Evolutionary conservation across 2,329 filamentous ascomycete genomes (phyloP).

Genomic region (Botryosphaeria dothidea): DNA sequence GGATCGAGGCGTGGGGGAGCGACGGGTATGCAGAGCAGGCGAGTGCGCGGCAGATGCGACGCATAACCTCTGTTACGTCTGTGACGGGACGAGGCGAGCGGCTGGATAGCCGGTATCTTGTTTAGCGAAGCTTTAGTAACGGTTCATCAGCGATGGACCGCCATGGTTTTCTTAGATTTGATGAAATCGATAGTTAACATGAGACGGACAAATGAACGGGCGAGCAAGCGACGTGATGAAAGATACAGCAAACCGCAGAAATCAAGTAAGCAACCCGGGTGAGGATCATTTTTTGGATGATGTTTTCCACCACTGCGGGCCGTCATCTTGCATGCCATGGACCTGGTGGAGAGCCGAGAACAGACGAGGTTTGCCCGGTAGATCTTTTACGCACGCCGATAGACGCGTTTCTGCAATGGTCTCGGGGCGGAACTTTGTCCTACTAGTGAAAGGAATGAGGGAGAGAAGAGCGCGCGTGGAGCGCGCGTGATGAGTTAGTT

Average conservation of each 20-base stretch:
- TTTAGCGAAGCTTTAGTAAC: background rate
- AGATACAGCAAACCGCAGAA: background rate
- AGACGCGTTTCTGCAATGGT: background rate
- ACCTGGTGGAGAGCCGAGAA: background rate
- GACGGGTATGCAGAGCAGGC: background rate
- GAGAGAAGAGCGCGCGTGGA: background rate
- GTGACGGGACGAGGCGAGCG: background rate
- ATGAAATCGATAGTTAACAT: slow-evolving; percentile 2
- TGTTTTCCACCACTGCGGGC: background rate
- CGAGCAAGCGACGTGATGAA: background rate
- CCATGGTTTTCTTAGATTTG: background rate
- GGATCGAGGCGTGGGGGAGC: no score
- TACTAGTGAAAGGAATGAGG: background rate
- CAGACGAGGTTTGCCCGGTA: background rate
- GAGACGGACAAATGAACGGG: background rate
- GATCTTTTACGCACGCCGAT: background rate
- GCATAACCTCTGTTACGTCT: background rate
- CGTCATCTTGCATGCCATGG: background rate
- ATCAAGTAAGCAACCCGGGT: slow-evolving; percentile 9
- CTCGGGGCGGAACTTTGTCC: background rate
- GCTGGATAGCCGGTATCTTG: background rate
- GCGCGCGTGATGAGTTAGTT: background rate
- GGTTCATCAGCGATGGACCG: background rate
- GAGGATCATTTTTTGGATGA: background rate
- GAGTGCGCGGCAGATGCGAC: background rate